Evolutionary conservation across 768 basidiomycete species (phyloP), one percentile per base, ranked within the genome.

Genomic region (Pholiota molesta): DNA sequence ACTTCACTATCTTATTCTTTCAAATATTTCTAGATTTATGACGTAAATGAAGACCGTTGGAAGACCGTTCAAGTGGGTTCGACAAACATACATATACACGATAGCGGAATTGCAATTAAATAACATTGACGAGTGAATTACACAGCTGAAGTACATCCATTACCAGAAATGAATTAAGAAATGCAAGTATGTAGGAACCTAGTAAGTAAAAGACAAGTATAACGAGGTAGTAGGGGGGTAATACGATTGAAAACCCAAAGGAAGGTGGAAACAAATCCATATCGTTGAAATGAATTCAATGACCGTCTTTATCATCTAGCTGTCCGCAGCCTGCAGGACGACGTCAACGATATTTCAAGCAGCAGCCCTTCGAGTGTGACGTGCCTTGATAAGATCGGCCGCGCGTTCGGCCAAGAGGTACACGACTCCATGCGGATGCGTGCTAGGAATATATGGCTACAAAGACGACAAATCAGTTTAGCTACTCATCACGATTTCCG

Each of bases 371-470:
- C 13, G 23, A 49, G 47, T 23, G 11, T 26, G 19, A 49, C 47
- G 23, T 49, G 55, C 57, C 47, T 58, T 58, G 44, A 58, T 58
- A 2, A 58, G 7, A 26, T 58, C 57, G 21, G 57, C 44, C 5
- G 57, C 57, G 11, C 57, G 44, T 33, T 58, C 57, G 5, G 57
- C 57, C 16, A 58, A 33, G 19, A 58, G 37, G 31, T 58, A 58
- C 28, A 58, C 40, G 1, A 42, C 37, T 7, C 45, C 57, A 13
- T 58, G 57, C 0, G 57, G 57, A 37, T 58, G 57, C 16, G 44
- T 47, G 57, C 57, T 58, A 26, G 57, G 57, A 6, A 58, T 49
- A 23, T 17, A 58, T 29, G 57, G 57, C 57, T 58, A 23, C 3
- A 23, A 13, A 3, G 5, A 39, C 8, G 21, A 19, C 19, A 42